phyloP scores from a whole-genome alignment of 805 yeast species.

The Suhomyces tanzawaensis region DNA sequence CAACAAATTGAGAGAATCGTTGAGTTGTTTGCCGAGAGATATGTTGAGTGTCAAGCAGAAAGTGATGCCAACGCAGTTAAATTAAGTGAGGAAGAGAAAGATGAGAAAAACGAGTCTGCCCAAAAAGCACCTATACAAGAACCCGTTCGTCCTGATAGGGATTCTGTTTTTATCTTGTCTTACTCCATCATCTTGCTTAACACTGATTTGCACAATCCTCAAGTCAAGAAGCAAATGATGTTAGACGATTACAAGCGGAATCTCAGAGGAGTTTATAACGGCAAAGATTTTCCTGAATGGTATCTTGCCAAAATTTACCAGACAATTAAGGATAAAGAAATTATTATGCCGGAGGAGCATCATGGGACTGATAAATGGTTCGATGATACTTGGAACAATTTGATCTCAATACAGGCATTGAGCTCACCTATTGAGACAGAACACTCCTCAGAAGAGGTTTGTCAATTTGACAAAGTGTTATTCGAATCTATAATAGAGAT shows the following conservation, averaged over 20 bases:
- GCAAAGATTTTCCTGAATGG: conserved; percentile 79
- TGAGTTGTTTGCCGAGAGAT: conserved; percentile 80
- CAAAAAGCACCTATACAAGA: conserved; percentile 23
- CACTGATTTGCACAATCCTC: conserved; percentile 91
- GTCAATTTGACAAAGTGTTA: conserved; percentile 69
- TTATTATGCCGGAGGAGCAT: conserved; percentile 97
- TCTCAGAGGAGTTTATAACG: conserved; percentile 74
- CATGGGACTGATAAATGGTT: conserved; percentile 91
- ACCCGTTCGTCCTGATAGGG: conserved; percentile 68
- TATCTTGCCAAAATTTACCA: conserved; percentile 76
- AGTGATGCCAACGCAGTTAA: too few species aligned
- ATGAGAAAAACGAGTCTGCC: conserved; percentile 1
- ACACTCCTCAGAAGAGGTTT: conserved; percentile 22
- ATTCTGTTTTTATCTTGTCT: conserved; percentile 84
- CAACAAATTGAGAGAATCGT: conserved; percentile 93
- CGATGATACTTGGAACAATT: conserved; percentile 79
- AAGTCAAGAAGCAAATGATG: conserved; percentile 88
- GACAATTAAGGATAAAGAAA: conserved; percentile 81
- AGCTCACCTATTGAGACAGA: conserved; percentile 15
- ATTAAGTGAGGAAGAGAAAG: conserved; percentile 12
- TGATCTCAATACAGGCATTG: conserved; percentile 50
- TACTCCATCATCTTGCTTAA: conserved; percentile 92
- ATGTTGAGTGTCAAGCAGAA: conserved; percentile 57
- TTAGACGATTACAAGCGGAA: conserved; percentile 78
- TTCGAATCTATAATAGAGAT: conserved; percentile 63